Evolutionary conservation across 768 basidiomycete species (phyloP).

Genomic region (Boletus reticulatus): DNA sequence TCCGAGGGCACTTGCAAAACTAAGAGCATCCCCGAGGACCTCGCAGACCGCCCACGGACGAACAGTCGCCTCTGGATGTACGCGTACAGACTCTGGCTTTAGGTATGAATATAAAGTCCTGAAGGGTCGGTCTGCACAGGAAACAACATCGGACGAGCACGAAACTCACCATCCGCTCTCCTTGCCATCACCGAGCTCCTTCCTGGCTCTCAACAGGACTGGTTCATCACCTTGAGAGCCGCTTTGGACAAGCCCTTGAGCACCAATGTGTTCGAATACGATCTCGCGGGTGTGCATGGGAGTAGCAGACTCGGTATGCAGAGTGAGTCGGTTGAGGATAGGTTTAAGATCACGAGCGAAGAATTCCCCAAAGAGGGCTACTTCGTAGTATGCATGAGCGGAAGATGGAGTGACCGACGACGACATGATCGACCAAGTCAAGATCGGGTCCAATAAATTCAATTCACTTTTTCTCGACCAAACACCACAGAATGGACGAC

Average conservation of each 20-base stretch:
- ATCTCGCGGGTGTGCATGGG: slow-evolving; percentile 75
- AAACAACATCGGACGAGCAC: neutral
- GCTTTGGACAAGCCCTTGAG: slow-evolving; percentile 55
- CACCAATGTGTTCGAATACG: slow-evolving; percentile 78
- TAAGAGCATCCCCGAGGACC: slow-evolving; percentile 75
- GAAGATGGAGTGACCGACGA: slow-evolving; percentile 26
- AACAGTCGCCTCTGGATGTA: slow-evolving; percentile 84
- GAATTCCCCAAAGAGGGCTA: slow-evolving; percentile 81
- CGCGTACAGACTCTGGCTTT: slow-evolving; percentile 80
- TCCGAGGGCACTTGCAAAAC: slow-evolving; percentile 78
- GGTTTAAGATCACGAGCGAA: slow-evolving; percentile 72
- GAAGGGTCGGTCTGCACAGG: neutral
- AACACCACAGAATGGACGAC: slow-evolving; percentile 8
- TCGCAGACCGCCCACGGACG: slow-evolving; percentile 81
- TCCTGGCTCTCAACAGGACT: slow-evolving; percentile 67
- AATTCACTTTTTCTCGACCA: neutral
- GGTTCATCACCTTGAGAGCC: slow-evolving; percentile 54
- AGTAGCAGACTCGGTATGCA: slow-evolving; percentile 75
- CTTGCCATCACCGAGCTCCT: slow-evolving; percentile 60
- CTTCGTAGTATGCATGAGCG: slow-evolving; percentile 73
- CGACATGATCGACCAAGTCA: neutral
- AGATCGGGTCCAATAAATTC: neutral
- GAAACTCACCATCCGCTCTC: slow-evolving; percentile 57
- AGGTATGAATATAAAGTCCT: slow-evolving; percentile 80
- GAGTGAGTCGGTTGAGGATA: slow-evolving; percentile 77